Evolutionary conservation across 2,329 filamentous ascomycete genomes (phyloP).

Genomic region (Neurospora crassa): DNA sequence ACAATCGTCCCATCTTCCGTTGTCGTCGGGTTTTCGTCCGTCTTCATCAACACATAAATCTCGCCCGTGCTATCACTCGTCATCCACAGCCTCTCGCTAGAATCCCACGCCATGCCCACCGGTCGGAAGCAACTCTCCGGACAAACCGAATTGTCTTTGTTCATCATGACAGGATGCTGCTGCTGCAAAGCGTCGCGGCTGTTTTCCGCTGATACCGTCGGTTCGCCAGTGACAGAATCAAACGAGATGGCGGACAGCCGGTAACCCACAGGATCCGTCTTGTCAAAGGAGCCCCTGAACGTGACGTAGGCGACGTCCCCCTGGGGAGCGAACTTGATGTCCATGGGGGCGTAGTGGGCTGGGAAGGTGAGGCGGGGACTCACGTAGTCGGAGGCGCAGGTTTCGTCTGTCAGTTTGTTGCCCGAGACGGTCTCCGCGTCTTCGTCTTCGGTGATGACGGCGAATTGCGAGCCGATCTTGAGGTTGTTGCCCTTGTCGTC

Average conservation of each 20-base stretch:
- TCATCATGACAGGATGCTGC: constrained; percentile 48
- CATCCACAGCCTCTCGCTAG: constrained; percentile 48
- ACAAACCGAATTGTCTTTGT: constrained; percentile 41
- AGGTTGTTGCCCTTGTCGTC: too few species aligned
- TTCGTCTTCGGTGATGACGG: constrained; percentile 24
- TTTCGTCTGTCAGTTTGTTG: constrained; percentile 29
- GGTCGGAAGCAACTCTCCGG: constrained; percentile 52
- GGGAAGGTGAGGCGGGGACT: constrained; percentile 27
- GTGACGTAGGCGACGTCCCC: constrained; percentile 54
- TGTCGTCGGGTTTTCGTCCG: background rate
- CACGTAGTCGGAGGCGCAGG: constrained; percentile 33
- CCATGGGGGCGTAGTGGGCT: constrained; percentile 62
- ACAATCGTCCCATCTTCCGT: constrained; percentile 7
- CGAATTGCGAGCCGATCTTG: constrained; percentile 40
- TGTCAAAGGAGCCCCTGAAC: constrained; percentile 57
- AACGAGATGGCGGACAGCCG: constrained; percentile 32
- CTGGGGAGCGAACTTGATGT: constrained; percentile 54
- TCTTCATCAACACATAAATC: constrained; percentile 42
- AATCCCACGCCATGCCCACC: constrained; percentile 43
- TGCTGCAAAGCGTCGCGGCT: constrained; percentile 40
- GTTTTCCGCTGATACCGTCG: constrained; percentile 22
- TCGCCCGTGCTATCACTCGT: constrained; percentile 53
- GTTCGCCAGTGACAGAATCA: constrained; percentile 27
- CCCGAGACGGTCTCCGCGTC: background rate
- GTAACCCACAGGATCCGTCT: constrained; percentile 36